phyloP scores from a whole-genome alignment of 192 early-diverging fungal species.

The Allomyces arbusculus region DNA sequence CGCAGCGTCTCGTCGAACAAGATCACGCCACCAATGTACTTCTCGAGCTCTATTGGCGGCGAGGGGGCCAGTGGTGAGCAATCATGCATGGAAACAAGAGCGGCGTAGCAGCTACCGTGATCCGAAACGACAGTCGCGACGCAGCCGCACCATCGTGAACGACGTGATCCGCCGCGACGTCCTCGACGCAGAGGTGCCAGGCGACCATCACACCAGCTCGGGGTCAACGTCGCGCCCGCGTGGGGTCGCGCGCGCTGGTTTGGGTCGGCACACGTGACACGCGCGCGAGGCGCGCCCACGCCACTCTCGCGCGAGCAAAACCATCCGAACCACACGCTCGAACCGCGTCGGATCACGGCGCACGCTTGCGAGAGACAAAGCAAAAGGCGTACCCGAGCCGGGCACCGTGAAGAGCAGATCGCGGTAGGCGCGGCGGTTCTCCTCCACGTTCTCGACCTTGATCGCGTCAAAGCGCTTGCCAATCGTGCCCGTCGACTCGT shows the following conservation, averaged over 20 bases:
- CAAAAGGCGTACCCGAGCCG: conserved; percentile 4
- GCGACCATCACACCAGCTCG: no score
- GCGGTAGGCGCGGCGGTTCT: conserved; percentile 22
- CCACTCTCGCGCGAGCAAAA: neutral
- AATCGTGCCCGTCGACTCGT: conserved; percentile 25
- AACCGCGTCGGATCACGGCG: neutral
- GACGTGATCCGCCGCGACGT: neutral
- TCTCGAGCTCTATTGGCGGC: conserved; percentile 5
- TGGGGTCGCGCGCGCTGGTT: no score
- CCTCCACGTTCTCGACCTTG: conserved; percentile 20
- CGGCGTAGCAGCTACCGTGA: no score
- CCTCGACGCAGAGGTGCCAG: neutral
- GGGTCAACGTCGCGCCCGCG: no score
- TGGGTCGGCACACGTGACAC: neutral
- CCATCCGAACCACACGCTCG: neutral
- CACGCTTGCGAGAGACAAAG: neutral
- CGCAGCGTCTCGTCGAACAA: conserved; percentile 21
- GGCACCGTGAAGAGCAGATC: conserved; percentile 19
- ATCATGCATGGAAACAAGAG: no score
- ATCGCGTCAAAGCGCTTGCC: conserved; percentile 20
- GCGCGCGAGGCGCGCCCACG: neutral
- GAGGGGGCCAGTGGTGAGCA: neutral
- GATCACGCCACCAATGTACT: conserved; percentile 21
- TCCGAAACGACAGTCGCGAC: no score
- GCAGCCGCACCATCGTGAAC: no score